A percentile compares a stretch with the other conserved stretches of the same genome.
Conservation (phyloP, 768 basidiomycete species). For the Russula emetica region DNA sequence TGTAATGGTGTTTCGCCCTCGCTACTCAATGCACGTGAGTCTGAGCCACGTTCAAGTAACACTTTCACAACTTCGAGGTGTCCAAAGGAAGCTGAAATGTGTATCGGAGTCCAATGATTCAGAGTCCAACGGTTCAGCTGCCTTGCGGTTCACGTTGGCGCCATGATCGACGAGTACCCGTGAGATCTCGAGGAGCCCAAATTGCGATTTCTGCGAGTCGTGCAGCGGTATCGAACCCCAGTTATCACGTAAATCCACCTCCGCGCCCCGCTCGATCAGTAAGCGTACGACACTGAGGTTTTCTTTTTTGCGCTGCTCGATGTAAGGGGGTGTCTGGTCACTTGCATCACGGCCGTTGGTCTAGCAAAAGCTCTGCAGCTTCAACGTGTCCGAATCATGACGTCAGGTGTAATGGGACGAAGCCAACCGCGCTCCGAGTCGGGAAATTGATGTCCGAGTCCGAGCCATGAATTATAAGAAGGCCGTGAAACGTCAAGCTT, state of each 20-base stretch:
- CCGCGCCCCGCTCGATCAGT: slow-evolving; percentile 1
- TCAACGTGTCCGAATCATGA: background rate
- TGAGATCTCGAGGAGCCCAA: background rate
- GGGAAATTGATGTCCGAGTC: background rate
- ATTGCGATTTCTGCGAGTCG: background rate
- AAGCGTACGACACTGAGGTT: background rate
- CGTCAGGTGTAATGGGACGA: background rate
- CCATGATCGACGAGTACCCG: background rate
- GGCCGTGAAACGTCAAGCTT: background rate
- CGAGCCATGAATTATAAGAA: background rate
- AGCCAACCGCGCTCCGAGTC: background rate
- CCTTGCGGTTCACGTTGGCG: slow-evolving; percentile 1
- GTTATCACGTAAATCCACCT: slow-evolving; percentile 5
- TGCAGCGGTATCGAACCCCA: background rate
- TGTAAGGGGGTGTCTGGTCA: slow-evolving; percentile 1
- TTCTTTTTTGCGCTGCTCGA: background rate
- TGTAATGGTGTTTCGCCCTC: background rate
- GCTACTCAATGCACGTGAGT: background rate
- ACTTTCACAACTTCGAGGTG: background rate
- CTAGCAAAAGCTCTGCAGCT: background rate
- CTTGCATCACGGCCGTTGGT: background rate
- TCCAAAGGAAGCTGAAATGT: background rate
- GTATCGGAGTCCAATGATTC: slow-evolving; percentile 2
- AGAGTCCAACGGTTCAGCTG: slow-evolving; percentile 1
- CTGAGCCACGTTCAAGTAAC: background rate